Evolutionary conservation across 2,329 filamentous ascomycete genomes (phyloP), one percentile per base, ranked within the genome.

Genomic region (Coniochaeta sp.): DNA sequence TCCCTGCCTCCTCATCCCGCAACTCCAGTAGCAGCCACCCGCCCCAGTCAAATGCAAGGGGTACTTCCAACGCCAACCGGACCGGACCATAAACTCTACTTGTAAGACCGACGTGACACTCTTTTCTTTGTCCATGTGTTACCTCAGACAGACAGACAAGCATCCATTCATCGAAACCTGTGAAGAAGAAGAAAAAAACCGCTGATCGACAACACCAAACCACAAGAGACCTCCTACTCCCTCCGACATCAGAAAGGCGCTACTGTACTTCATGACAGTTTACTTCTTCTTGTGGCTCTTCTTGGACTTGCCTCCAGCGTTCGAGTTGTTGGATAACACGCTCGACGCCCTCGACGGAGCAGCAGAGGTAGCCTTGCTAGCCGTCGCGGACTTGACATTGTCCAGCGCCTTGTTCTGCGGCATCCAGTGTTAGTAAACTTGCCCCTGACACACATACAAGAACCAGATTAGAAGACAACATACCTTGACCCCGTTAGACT

Each of bases 381-480:
- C 86, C 58, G 77, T 80, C 57, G 71, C 76, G 38, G 83, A 86
- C 75, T 97, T 97, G 70, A 96, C 86, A 55, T 88, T 90, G 67
- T 97, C 95, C 55, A 97, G 84, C 58, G 91, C 87, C 78, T 98
- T 98, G 75, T 97, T 96, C 93, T 98, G 71, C 65, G 32, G 1
- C 7, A 52, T 32, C 4, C 10, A 44, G n/a, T 7, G 24, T 54
- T 40, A 59, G 30, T n/a, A 38, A 32, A 36, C 10, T 36, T 7
- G 3, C 34, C 30, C 30, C 19, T 38, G 6, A 2, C 17, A 3
- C 28, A 26, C 16, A 56, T 59, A 58, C 19, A 50, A 30, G 26
- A 19, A 28, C 30, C 4, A 34, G 30, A 34, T 55, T 42, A 3
- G n/a, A n/a, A n/a, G n/a, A n/a, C n/a, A 57, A 74, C 86, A 72